Evolutionary conservation across 2,329 filamentous ascomycete genomes (phyloP).

Genomic region (Cyanodermella asteris): DNA sequence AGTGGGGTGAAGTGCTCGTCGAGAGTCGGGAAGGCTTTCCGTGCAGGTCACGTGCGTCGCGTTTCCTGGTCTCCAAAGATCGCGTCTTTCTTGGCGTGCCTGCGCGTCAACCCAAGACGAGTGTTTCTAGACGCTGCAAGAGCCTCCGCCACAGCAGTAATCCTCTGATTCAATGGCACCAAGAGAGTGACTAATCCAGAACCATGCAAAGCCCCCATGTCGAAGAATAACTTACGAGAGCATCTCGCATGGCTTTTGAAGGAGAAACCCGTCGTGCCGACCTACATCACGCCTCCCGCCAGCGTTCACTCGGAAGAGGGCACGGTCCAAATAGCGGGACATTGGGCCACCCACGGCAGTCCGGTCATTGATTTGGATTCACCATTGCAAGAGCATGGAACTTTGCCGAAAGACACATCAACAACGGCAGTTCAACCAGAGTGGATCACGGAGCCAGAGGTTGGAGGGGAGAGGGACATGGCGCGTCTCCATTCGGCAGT

Average conservation of each 20-base stretch:
- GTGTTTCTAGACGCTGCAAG: too few relatives aligned
- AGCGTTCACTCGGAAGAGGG: conserved; percentile 1
- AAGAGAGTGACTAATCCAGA: too few relatives aligned
- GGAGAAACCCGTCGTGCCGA: conserved; percentile 12
- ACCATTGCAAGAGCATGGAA: neutral
- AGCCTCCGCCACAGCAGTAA: too few relatives aligned
- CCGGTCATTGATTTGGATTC: conserved; percentile 1
- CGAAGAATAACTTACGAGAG: conserved; percentile 23
- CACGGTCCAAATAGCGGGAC: neutral
- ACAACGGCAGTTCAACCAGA: conserved; percentile 3
- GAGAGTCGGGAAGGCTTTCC: too few relatives aligned
- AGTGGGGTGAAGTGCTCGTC: too few relatives aligned
- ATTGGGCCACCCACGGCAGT: conserved; percentile 1
- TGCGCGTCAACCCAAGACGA: too few relatives aligned
- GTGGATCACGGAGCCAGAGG: conserved; percentile 11
- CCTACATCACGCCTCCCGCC: conserved; percentile 1
- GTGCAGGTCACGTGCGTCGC: too few relatives aligned
- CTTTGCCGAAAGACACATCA: neutral
- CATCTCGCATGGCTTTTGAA: conserved; percentile 26
- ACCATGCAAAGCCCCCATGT: too few relatives aligned
- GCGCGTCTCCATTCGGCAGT: conserved; percentile 21
- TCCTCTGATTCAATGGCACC: too few relatives aligned
- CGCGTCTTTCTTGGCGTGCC: too few relatives aligned
- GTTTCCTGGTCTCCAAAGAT: too few relatives aligned
- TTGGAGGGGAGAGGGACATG: conserved; percentile 16